Percentiles rank a stretch among this genome's conserved stretches.
These are phyloP conservation scores for Linnemannia zychae DNA, from an alignment of 192 early-diverging fungal genomes.

Conservation along the genomic window DNA sequence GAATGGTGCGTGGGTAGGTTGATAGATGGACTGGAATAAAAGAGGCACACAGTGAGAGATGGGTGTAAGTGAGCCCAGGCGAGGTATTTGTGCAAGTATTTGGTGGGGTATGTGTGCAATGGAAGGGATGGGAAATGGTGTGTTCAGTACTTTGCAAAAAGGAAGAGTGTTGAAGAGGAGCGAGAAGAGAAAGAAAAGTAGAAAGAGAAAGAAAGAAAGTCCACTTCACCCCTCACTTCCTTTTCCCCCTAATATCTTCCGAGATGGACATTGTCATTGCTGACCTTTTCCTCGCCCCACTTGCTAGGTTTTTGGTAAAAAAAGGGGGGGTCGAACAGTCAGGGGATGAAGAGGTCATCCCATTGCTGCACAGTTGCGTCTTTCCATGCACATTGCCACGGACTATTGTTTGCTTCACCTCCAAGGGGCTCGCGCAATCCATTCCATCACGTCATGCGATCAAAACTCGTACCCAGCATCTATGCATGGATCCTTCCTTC, in stretches of 20 bases:
- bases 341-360: neutral
- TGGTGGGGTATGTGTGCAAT: neutral
- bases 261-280: neutral
- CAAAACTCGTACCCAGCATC: too few species aligned
- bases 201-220: neutral
- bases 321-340: neutral
- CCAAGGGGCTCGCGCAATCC: too few species aligned
- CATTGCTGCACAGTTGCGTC: constrained; percentile 2
- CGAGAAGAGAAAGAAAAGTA: neutral
- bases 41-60: neutral
- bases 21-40: neutral
- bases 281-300: neutral
- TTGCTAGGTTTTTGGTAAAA: neutral
- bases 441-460: too few species aligned
- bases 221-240: neutral
- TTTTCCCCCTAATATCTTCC: neutral
- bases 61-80: neutral
- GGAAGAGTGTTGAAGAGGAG: neutral
- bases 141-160: neutral
- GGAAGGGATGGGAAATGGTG: neutral
- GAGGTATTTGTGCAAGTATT: neutral
- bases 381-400: constrained; percentile 3
- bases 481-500: too few species aligned
- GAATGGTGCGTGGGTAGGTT: constrained; percentile 8
- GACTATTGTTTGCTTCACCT: neutral